Percentiles rank a stretch among this genome's conserved stretches.
Evolutionary conservation across 306 rosid species (phyloP).

Genomic region (Cyamopsis tetragonoloba): DNA sequence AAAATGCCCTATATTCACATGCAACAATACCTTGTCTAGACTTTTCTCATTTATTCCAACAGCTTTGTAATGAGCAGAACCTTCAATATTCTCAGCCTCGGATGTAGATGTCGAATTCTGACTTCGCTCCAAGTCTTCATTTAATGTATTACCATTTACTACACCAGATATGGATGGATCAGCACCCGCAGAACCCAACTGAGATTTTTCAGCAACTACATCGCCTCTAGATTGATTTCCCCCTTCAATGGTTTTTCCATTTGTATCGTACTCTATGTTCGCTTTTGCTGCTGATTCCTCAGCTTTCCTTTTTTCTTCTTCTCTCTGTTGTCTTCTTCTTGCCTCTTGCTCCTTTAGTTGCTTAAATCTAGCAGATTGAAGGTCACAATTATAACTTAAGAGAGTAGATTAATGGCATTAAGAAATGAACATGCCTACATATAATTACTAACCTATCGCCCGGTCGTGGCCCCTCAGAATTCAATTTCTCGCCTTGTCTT

Average conservation of each 20-base stretch:
- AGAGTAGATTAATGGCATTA: not conserved
- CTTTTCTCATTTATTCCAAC: slow-evolving; percentile 29
- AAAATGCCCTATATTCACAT: not conserved
- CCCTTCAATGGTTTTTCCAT: slow-evolving; percentile 35
- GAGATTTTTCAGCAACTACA: slow-evolving; percentile 31
- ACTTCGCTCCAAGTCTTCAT: slow-evolving; percentile 41
- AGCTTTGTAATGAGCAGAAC: slow-evolving; percentile 30
- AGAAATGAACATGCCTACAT: not conserved
- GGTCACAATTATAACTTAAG: not conserved
- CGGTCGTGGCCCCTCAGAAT: slow-evolving; percentile 51
- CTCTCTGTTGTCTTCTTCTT: slow-evolving; percentile 56
- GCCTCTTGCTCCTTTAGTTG: slow-evolving; percentile 84
- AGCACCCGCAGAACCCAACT: slow-evolving; percentile 22
- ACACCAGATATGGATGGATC: slow-evolving; percentile 44
- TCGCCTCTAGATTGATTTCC: slow-evolving; percentile 39
- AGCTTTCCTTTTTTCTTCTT: slow-evolving; percentile 69
- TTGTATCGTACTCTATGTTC: slow-evolving; percentile 33
- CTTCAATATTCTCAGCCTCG: slow-evolving; percentile 36
- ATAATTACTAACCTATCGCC: slow-evolving; percentile 72
- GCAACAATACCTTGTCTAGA: slow-evolving; percentile 44
- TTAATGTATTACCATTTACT: slow-evolving; percentile 51
- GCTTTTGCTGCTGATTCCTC: slow-evolving; percentile 52
- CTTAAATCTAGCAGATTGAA: slow-evolving; percentile 56
- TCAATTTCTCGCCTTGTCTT: slow-evolving; percentile 44
- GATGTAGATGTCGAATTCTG: slow-evolving; percentile 31